Conservation (phyloP, 129 eudicot genomes). For the Escallonia herrerae region DNA sequence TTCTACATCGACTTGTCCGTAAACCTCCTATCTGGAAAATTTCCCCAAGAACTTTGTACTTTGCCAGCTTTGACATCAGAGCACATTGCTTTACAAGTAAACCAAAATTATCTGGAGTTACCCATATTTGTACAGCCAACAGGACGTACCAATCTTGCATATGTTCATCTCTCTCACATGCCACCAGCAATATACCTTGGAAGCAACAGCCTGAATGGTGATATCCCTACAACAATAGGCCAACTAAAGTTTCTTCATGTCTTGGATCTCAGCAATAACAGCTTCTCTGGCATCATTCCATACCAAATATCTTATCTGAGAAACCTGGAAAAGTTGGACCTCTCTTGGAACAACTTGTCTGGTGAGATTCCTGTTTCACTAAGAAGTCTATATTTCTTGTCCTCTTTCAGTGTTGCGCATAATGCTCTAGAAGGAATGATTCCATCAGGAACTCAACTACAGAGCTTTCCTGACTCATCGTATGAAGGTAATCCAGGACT, state of each 20-base stretch:
- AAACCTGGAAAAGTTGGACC: conserved; percentile 15
- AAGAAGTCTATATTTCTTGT: conserved; percentile 9
- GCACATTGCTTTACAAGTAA: neutral
- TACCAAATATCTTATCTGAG: conserved; percentile 12
- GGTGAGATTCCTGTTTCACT: conserved; percentile 17
- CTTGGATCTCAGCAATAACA: conserved; percentile 15
- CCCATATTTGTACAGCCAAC: conserved; percentile 8
- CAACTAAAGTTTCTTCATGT: conserved; percentile 5
- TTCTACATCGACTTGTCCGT: conserved; percentile 25
- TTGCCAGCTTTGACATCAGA: conserved; percentile 1
- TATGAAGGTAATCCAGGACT: conserved; percentile 10
- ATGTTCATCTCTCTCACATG: neutral
- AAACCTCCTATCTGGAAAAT: conserved; percentile 5
- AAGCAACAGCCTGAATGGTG: conserved; percentile 8
- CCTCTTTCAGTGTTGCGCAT: conserved; percentile 11
- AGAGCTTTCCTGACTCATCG: conserved; percentile 11
- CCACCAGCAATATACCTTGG: conserved; percentile 10
- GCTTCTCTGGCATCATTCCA: conserved; percentile 18
- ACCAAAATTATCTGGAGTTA: neutral
- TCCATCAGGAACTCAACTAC: conserved; percentile 15
- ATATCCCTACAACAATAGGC: conserved; percentile 13
- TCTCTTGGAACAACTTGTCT: neutral
- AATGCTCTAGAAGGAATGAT: conserved; percentile 13
- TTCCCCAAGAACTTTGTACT: conserved; percentile 9
- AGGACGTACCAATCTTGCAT: neutral